These are phyloP conservation scores for Trametes polyzona DNA, from an alignment of 1,284 basidiomycete genomes.

Conservation along the genomic window DNA sequence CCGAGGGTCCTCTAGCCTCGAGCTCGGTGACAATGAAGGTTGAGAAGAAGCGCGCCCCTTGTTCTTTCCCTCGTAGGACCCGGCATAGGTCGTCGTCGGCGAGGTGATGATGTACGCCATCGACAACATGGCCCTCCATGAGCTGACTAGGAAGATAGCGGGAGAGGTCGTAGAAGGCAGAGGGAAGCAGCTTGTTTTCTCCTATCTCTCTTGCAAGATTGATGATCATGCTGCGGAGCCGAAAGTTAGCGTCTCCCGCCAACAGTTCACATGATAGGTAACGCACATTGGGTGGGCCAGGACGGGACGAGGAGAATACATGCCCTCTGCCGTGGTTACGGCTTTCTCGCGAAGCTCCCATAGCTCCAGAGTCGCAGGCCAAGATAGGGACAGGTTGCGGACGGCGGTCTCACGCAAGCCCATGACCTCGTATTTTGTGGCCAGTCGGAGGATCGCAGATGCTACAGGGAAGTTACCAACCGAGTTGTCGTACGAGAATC, in stretches of 20 bases:
- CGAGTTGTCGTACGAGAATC: constrained; percentile 42
- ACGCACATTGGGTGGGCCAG: constrained; percentile 71
- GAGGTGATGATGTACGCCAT: constrained; percentile 40
- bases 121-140: constrained; percentile 39
- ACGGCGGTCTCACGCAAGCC: constrained; percentile 59
- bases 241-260: constrained; percentile 34
- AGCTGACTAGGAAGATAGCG: constrained; percentile 49
- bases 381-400: constrained; percentile 49
- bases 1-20: constrained; percentile 59
- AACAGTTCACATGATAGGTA: background rate
- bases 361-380: constrained; percentile 59
- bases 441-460: constrained; percentile 61
- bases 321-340: constrained; percentile 49
- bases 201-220: constrained; percentile 46
- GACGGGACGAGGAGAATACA: constrained; percentile 54
- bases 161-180: constrained; percentile 58
- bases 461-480: constrained; percentile 50
- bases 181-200: constrained; percentile 44
- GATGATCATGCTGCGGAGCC: constrained; percentile 45
- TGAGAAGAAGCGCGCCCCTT: constrained; percentile 70
- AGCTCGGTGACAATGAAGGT: constrained; percentile 73
- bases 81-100: constrained; percentile 56
- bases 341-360: constrained; percentile 68
- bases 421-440: constrained; percentile 62
- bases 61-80: constrained; percentile 68